phyloP scores from a whole-genome alignment of 805 yeast species.

The Starmerella potacharoeniae region DNA sequence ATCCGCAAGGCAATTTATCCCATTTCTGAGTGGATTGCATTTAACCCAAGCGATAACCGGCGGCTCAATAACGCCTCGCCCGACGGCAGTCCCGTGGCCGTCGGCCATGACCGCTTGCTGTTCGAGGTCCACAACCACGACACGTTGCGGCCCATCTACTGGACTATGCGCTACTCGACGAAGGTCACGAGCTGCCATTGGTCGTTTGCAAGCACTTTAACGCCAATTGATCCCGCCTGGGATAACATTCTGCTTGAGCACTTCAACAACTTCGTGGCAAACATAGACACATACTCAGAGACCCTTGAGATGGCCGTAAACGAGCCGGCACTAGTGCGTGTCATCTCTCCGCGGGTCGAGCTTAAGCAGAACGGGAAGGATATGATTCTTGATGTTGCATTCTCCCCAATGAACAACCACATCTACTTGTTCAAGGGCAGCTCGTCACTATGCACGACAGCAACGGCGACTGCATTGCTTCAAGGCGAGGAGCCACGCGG shows the following conservation, averaged over 20 bases:
- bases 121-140: constrained; percentile 20
- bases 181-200: constrained; percentile 30
- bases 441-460: constrained; percentile 6
- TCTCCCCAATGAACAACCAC: constrained; percentile 24
- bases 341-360: constrained; percentile 19
- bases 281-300: constrained; percentile 14
- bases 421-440: constrained; percentile 19
- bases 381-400: constrained; percentile 20
- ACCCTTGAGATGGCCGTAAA: constrained; percentile 19
- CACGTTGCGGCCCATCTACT: constrained; percentile 30
- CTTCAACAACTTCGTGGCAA: constrained; percentile 22
- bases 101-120: constrained; percentile 27
- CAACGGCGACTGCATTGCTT: constrained; percentile 13
- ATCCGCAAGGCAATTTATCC: constrained; percentile 24
- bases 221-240: constrained; percentile 29
- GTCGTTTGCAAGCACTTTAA: constrained; percentile 29
- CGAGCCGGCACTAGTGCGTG: constrained; percentile 24
- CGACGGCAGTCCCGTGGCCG: constrained; percentile 21
- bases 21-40: constrained; percentile 30
- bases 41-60: constrained; percentile 29
- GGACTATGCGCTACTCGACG: constrained; percentile 27
- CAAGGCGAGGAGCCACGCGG: constrained; percentile 13
- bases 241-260: constrained; percentile 25
- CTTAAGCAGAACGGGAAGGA: constrained; percentile 16
- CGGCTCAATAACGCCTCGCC: constrained; percentile 20